Percentiles rank a stretch among this genome's conserved stretches.
Conservation (phyloP, 441 rosid genomes). For the Kokia cookei region DNA sequence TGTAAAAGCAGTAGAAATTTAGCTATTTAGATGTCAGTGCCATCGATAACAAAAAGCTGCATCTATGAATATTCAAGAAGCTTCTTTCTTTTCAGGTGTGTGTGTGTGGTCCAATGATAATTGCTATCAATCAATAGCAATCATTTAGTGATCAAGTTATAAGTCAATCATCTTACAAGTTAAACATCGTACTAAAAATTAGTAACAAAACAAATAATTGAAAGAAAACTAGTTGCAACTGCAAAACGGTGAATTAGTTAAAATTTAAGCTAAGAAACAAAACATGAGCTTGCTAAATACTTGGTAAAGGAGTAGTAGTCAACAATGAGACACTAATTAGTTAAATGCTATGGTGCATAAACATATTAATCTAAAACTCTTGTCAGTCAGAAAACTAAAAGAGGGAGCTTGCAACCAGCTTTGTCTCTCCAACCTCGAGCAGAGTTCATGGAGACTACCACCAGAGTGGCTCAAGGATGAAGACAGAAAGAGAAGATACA, state of each 20-base stretch:
- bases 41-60: background rate
- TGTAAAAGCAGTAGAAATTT: background rate
- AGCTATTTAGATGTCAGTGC: background rate
- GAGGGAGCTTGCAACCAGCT: conserved; percentile 2
- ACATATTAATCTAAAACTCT: background rate
- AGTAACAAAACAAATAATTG: background rate
- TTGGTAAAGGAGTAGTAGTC: background rate
- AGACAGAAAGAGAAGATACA: conserved; percentile 1
- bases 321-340: background rate
- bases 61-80: conserved; percentile 1
- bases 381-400: background rate
- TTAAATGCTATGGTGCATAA: background rate
- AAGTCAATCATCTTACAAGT: background rate
- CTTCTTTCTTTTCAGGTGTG: background rate
- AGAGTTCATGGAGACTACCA: background rate
- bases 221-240: background rate
- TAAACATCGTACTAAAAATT: background rate
- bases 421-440: conserved; percentile 1
- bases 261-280: background rate
- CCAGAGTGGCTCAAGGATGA: background rate
- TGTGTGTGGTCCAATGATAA: background rate
- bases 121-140: background rate
- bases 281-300: background rate
- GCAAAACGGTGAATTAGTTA: background rate
- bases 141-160: background rate